Conservation (phyloP, 2,329 filamentous ascomycete genomes). For the Penicillium hordei region DNA sequence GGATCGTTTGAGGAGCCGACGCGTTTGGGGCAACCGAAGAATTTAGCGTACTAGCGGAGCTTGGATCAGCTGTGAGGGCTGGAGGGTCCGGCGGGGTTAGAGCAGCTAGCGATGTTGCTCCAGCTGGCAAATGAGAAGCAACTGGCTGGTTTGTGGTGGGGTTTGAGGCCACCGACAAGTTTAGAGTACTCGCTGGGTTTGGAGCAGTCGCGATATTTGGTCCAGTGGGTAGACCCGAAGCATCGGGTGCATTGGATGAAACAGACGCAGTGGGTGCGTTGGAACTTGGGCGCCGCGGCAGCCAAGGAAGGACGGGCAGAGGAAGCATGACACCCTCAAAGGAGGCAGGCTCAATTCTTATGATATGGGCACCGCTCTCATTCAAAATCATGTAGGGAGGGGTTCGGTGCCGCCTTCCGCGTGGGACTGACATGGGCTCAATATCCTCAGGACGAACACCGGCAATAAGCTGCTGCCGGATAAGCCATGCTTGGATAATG, state of each 20-base stretch:
- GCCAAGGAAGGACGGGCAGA: neutral
- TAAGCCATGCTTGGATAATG: constrained; percentile 27
- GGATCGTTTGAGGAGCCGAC: no score
- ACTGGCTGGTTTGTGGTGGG: neutral
- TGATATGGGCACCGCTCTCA: neutral
- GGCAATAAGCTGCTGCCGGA: constrained; percentile 31
- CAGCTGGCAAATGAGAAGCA: neutral
- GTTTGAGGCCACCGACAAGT: neutral
- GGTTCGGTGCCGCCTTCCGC: constrained; percentile 48
- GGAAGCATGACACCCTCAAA: constrained; percentile 7
- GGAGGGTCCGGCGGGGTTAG: no score
- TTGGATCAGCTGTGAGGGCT: no score
- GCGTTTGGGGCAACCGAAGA: no score
- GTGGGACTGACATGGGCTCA: constrained; percentile 17
- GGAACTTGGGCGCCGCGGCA: neutral
- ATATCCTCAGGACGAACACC: constrained; percentile 28
- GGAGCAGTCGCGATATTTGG: neutral
- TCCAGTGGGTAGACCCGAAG: neutral
- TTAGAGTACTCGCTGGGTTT: neutral
- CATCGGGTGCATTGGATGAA: neutral
- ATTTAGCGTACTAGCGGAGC: no score
- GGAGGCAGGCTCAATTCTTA: neutral
- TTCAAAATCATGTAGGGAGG: constrained; percentile 30
- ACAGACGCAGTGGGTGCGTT: neutral
- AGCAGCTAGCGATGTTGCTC: no score